These are phyloP conservation scores for Carex myosuroides DNA, from an alignment of 176 grass and related monocot genomes.

Conservation along the genomic window DNA sequence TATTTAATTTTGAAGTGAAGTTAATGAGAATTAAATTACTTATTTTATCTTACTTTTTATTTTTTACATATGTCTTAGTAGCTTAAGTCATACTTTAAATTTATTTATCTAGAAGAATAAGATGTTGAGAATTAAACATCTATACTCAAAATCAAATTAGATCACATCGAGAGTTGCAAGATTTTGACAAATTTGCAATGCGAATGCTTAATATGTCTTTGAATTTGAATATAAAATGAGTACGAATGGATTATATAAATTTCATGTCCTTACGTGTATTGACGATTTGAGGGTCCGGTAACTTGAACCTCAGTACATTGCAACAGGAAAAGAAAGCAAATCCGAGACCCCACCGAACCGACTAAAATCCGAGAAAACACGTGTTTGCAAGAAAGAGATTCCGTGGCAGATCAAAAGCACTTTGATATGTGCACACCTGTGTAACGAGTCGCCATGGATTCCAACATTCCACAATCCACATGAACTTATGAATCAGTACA, in stretches of 20 bases:
- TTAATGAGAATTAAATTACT: too few species aligned
- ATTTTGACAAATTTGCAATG: too few species aligned
- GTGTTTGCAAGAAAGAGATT: not conserved
- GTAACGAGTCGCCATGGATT: not conserved
- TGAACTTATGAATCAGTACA: too few species aligned
- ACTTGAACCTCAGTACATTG: not conserved
- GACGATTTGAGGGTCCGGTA: not conserved
- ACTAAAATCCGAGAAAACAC: not conserved
- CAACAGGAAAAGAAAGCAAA: not conserved
- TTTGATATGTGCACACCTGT: not conserved
- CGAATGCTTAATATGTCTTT: not conserved
- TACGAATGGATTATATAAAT: not conserved
- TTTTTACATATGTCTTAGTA: too few species aligned
- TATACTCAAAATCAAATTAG: too few species aligned
- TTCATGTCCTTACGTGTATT: not conserved
- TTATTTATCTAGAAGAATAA: too few species aligned
- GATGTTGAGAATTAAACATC: too few species aligned
- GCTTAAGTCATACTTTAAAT: too few species aligned
- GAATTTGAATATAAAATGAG: not conserved
- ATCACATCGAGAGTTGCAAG: too few species aligned
- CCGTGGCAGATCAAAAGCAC: not conserved
- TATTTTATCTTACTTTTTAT: too few species aligned
- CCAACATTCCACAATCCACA: too few species aligned
- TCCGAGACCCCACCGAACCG: not conserved
- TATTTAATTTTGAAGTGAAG: too few species aligned